Percentiles rank a stretch among this genome's conserved stretches.
These are phyloP conservation scores for Gymnopus androsaceus DNA, from an alignment of 1,284 basidiomycete species.

Conservation along the genomic window DNA sequence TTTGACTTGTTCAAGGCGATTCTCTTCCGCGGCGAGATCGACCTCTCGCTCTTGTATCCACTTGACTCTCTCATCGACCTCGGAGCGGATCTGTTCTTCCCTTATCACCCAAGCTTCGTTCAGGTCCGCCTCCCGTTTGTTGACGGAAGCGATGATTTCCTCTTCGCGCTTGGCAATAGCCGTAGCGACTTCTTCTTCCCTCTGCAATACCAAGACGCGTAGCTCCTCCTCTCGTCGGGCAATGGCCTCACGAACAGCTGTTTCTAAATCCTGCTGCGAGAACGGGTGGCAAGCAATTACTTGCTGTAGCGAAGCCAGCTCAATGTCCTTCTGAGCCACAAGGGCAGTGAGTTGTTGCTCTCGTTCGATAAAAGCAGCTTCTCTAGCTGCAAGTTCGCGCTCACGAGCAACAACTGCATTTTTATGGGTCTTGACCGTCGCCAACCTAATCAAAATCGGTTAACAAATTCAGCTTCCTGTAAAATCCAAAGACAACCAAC, in stretches of 20 bases:
- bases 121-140: constrained; percentile 67
- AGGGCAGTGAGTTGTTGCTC: constrained; percentile 51
- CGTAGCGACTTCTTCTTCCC: constrained; percentile 70
- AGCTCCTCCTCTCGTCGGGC: constrained; percentile 64
- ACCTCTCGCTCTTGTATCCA: constrained; percentile 54
- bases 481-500: constrained; percentile 41
- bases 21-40: constrained; percentile 55
- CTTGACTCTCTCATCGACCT: constrained; percentile 55
- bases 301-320: constrained; percentile 53
- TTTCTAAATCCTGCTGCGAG: constrained; percentile 47
- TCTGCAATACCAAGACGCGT: constrained; percentile 60
- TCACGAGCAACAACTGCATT: constrained; percentile 58
- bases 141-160: constrained; percentile 70
- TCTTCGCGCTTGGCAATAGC: constrained; percentile 68
- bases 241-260: constrained; percentile 61
- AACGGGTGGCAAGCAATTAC: constrained; percentile 38
- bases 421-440: constrained; percentile 64
- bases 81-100: constrained; percentile 56
- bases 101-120: constrained; percentile 61
- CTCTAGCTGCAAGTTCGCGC: constrained; percentile 64
- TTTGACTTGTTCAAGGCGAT: constrained; percentile 45
- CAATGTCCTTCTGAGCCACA: constrained; percentile 58
- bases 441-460: constrained; percentile 45
- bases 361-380: constrained; percentile 53
- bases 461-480: constrained; percentile 1